phyloP scores from a whole-genome alignment of 1,284 basidiomycete genomes.

The Trichosporon sp. region DNA sequence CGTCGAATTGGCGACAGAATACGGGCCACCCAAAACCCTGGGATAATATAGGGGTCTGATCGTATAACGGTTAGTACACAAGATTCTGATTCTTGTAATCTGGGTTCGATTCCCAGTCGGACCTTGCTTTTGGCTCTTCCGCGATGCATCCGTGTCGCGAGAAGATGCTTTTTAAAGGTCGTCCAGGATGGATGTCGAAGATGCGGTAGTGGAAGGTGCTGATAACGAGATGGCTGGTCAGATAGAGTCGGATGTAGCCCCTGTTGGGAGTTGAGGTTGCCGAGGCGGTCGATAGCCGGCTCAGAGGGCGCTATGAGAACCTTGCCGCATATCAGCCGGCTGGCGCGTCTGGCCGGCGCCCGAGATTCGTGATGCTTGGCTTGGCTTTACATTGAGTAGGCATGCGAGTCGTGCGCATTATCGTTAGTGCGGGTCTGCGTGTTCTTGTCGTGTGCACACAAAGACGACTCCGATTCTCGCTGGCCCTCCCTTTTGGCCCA shows the following conservation, averaged over 20 bases:
- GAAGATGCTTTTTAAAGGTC: not conserved
- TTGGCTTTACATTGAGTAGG: too few species aligned
- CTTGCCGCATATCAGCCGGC: too few species aligned
- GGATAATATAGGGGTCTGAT: not conserved
- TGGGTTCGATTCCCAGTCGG: not conserved
- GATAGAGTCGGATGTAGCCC: not conserved
- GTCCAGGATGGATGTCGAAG: not conserved
- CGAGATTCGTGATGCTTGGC: too few species aligned
- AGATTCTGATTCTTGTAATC: not conserved
- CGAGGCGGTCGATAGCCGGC: not conserved
- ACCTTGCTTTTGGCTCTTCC: not conserved
- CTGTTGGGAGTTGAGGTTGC: not conserved
- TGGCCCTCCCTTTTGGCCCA: too few species aligned
- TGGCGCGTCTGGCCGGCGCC: too few species aligned
- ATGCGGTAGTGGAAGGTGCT: not conserved
- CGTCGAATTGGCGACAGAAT: not conserved
- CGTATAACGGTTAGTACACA: constrained; percentile 1
- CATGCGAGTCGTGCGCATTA: too few species aligned
- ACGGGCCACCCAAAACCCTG: not conserved
- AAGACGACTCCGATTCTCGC: too few species aligned
- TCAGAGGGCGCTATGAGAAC: too few species aligned
- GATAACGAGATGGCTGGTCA: not conserved
- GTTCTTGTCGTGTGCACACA: too few species aligned
- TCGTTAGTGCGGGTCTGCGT: too few species aligned
- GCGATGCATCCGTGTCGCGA: not conserved